phyloP scores from a whole-genome alignment of 2,329 filamentous ascomycete genomes.

The Penicillium aurantiogriseum region DNA sequence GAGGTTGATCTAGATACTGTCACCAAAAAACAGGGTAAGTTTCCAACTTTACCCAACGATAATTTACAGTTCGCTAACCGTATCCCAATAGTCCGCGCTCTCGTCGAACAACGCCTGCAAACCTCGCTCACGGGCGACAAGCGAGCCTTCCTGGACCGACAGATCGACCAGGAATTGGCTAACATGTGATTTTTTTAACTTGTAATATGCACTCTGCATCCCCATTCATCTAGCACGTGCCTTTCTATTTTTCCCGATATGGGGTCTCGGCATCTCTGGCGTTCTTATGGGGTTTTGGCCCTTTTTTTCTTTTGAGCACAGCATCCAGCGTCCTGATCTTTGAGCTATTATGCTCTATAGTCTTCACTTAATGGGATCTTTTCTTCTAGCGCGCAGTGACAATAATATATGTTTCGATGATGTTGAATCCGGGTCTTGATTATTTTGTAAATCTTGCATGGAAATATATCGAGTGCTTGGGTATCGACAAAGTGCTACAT shows the following conservation, averaged over 20 bases:
- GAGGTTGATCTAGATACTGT: conserved; percentile 96
- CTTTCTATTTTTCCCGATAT: neutral
- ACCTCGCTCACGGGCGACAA: conserved; percentile 84
- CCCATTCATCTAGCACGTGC: conserved; percentile 10
- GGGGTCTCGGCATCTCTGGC: conserved; percentile 25
- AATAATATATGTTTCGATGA: conserved; percentile 5
- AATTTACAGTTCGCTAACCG: conserved; percentile 7
- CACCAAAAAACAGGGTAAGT: conserved; percentile 86
- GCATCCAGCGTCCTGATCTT: conserved; percentile 10
- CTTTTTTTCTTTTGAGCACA: conserved; percentile 1
- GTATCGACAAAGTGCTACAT: neutral
- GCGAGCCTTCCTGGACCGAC: conserved; percentile 82
- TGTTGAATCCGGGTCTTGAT: neutral
- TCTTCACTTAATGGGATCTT: conserved; percentile 5
- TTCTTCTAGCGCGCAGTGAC: conserved; percentile 1
- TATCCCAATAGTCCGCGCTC: conserved; percentile 60
- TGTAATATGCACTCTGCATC: conserved; percentile 21
- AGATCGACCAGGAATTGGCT: conserved; percentile 90
- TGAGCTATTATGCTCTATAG: conserved; percentile 2
- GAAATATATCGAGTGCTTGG: neutral
- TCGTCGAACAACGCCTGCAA: conserved; percentile 91
- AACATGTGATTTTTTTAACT: conserved; percentile 66
- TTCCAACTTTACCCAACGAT: neutral
- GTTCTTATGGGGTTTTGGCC: conserved; percentile 13
- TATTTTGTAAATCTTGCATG: neutral